phyloP scores from a whole-genome alignment of 768 basidiomycete species.

The Pleurotus citrinopileatus region DNA sequence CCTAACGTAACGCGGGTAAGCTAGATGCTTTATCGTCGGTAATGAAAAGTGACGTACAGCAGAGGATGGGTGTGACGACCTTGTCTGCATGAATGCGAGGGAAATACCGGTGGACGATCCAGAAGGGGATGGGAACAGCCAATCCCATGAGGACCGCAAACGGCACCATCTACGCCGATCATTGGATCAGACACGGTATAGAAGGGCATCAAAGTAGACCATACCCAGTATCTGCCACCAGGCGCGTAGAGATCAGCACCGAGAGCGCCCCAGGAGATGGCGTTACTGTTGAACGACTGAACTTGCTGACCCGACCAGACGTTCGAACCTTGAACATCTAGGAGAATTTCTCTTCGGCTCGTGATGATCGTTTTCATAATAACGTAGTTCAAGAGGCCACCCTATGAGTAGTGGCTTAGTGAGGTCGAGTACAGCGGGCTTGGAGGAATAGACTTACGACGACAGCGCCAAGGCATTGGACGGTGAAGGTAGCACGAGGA shows the following conservation, averaged over 20 bases:
- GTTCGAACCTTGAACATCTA: slow-evolving; percentile 50
- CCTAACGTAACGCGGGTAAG: slow-evolving; percentile 19
- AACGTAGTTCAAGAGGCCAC: slow-evolving; percentile 41
- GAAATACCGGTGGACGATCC: slow-evolving; percentile 42
- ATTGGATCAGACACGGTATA: slow-evolving; percentile 11
- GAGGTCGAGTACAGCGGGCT: neutral
- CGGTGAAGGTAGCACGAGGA: slow-evolving; percentile 60
- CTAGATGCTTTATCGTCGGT: neutral
- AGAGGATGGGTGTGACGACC: slow-evolving; percentile 48
- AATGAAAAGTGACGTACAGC: slow-evolving; percentile 22
- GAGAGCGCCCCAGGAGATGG: slow-evolving; percentile 58
- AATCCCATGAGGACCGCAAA: slow-evolving; percentile 48
- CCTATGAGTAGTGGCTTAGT: slow-evolving; percentile 15
- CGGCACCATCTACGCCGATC: slow-evolving; percentile 36
- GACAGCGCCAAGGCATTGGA: slow-evolving; percentile 54
- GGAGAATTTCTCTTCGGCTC: slow-evolving; percentile 43
- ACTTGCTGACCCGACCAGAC: slow-evolving; percentile 49
- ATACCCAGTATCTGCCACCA: slow-evolving; percentile 42
- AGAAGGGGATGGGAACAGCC: slow-evolving; percentile 54
- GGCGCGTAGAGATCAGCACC: slow-evolving; percentile 45
- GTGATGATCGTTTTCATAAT: slow-evolving; percentile 57
- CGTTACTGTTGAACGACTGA: slow-evolving; percentile 41
- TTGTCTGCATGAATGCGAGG: slow-evolving; percentile 46
- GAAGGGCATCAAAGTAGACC: slow-evolving; percentile 18
- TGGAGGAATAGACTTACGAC: slow-evolving; percentile 33